Evolutionary conservation across 2,329 filamentous ascomycete genomes (phyloP), one percentile per base, ranked within the genome.

Genomic region (Coniella lustricola): DNA sequence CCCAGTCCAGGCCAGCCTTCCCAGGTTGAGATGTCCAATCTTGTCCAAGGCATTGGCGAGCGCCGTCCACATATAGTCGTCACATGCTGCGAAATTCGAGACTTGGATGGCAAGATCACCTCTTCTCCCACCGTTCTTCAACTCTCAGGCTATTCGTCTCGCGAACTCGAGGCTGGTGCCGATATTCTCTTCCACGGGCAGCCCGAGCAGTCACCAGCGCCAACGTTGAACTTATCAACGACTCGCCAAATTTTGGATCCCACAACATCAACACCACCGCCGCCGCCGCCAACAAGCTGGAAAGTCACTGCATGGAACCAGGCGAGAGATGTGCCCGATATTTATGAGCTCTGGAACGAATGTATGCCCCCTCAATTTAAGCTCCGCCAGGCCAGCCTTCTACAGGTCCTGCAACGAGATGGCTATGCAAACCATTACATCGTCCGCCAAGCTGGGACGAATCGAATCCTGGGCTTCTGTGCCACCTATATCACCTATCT

Each of bases 401-500:
- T 66, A 21, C 65, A 66, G 2, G 59, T 82, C 1, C 66, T 82
- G 3, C 65, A 70, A 49, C 71, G 77, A 36, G 71, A 75, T 47
- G 78, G 77, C 34, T 81, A 77, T 53, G 69, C 71, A 8, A 75
- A 74, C 65, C 76, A 82, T 60, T 78, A 77, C 53, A 64, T 79
- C 25, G 75, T 81, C 22, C 70, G 71, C 42, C 68, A 75, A n/a
- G 68, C 72, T 2, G 60, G 60, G 10, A 69, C 61, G 3, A 60
- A 60, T 7, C 65, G 68, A 32, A 55, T 77, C 20, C 58, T 82
- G 33, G 79, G 77, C 0, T 81, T 82, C 53, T 81, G 77, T 56
- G 77, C 77, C 9, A 81, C 77, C 8, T 82, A 77, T 57, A 75
- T 77, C 25, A 78, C 74, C 3, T 81, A 76, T 59, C 70, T 73